Evolutionary conservation across 441 rosid genomes (phyloP).

Genomic region (Jatropha podagrica): DNA sequence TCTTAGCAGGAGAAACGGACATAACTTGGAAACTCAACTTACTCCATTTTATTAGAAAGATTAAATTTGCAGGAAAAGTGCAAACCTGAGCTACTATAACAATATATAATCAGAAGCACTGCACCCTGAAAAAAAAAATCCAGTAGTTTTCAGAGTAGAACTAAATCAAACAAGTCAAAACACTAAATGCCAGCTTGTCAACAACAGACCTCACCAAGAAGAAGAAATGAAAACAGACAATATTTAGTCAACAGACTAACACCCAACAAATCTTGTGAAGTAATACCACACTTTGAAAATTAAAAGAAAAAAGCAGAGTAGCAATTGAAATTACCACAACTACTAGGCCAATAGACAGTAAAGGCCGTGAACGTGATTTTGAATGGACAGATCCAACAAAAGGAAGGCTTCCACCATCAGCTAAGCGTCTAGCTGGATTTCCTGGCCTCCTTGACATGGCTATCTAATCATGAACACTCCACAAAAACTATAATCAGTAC

Average conservation of each 20-base stretch:
- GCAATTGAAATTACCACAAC: slow-evolving; percentile 38
- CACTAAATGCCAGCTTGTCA: not conserved
- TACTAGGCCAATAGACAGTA: slow-evolving; percentile 49
- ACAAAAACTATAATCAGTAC: not conserved
- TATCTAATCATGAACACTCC: slow-evolving; percentile 14
- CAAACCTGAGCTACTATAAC: slow-evolving; percentile 59
- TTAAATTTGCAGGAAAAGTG: slow-evolving; percentile 11
- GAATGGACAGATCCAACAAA: slow-evolving; percentile 45
- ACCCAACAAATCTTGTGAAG: not conserved
- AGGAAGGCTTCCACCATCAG: slow-evolving; percentile 51
- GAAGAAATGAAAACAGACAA: not conserved
- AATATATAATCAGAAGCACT: slow-evolving; percentile 48
- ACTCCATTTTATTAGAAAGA: not conserved
- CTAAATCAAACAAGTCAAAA: not conserved
- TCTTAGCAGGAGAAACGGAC: no score
- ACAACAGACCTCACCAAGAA: not conserved
- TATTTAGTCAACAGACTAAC: not conserved
- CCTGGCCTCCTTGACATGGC: slow-evolving; percentile 67
- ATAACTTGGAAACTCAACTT: no score
- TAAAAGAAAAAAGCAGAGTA: not conserved
- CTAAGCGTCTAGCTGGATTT: slow-evolving; percentile 50
- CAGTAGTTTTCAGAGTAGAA: not conserved
- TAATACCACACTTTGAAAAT: not conserved
- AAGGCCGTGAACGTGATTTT: slow-evolving; percentile 56
- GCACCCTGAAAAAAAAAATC: slow-evolving; percentile 54